phyloP scores from a whole-genome alignment of 306 rosid genomes.

The Citrullus amarus region DNA sequence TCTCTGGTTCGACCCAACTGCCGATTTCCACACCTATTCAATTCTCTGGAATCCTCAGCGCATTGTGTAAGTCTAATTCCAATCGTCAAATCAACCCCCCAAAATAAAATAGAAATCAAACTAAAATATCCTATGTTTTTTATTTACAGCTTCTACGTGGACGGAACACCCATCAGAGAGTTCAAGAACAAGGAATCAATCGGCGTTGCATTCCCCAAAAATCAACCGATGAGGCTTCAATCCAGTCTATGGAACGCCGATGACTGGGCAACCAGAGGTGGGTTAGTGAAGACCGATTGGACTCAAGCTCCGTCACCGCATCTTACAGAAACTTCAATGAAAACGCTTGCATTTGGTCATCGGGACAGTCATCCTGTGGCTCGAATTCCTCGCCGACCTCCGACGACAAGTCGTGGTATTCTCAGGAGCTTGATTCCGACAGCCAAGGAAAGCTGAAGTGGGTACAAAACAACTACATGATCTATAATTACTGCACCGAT shows the following conservation, averaged over 20 bases:
- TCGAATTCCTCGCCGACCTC: background rate
- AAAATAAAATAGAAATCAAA: background rate
- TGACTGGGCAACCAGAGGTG: background rate
- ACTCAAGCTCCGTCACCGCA: background rate
- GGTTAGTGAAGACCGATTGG: background rate
- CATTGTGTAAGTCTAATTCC: constrained; percentile 16
- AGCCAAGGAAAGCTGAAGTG: background rate
- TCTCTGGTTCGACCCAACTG: constrained; percentile 35
- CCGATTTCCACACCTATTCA: constrained; percentile 29
- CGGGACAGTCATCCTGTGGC: background rate
- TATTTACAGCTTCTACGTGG: constrained; percentile 22
- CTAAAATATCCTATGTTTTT: background rate
- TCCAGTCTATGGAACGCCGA: constrained; percentile 3
- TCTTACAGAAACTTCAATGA: background rate
- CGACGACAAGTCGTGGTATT: background rate
- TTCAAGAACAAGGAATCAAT: constrained; percentile 20
- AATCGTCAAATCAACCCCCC: background rate
- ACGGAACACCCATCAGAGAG: constrained; percentile 26
- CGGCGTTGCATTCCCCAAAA: constrained; percentile 18
- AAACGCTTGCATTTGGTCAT: background rate
- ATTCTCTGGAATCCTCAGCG: constrained; percentile 23
- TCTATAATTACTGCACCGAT: background rate
- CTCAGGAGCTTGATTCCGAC: background rate
- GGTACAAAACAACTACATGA: background rate
- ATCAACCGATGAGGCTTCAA: constrained; percentile 4